Evolutionary conservation across 441 rosid genomes (phyloP).

Genomic region (Dalechampia spathulata): DNA sequence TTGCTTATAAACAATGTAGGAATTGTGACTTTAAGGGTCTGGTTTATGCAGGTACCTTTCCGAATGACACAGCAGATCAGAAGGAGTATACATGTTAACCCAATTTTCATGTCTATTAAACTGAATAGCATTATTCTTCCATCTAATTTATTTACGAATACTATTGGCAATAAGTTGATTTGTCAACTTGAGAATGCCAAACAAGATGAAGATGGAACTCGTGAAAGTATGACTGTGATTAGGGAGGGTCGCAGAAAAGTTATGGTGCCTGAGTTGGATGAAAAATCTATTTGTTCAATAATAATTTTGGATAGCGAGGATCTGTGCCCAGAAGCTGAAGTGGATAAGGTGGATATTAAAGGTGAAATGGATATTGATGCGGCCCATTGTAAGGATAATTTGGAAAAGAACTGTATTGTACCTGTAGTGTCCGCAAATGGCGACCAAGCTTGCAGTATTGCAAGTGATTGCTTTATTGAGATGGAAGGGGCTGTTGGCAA

Average conservation of each 20-base stretch:
- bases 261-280: conserved; percentile 15
- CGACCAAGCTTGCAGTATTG: conserved; percentile 8
- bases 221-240: not conserved
- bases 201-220: conserved; percentile 16
- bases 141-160: conserved; percentile 22
- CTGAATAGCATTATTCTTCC: conserved; percentile 14
- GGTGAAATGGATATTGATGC: conserved; percentile 7
- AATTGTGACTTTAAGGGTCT: not conserved
- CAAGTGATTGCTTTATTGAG: conserved; percentile 14
- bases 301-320: conserved; percentile 10
- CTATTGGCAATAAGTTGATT: conserved; percentile 18
- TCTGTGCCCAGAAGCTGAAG: conserved; percentile 15
- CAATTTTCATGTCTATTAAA: conserved; percentile 19
- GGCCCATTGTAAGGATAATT: conserved; percentile 14
- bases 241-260: conserved; percentile 13
- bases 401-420: conserved; percentile 8
- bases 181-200: conserved; percentile 7
- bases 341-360: conserved; percentile 14
- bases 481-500: conserved; percentile 8
- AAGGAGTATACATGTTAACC: no score
- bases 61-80: no score
- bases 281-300: conserved; percentile 17
- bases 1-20: no score
- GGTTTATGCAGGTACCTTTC: conserved; percentile 37
- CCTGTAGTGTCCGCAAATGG: conserved; percentile 9